Evolutionary conservation across 192 early-diverging fungal genomes (phyloP).

Genomic region (Jimgerdemannia lactiflua): DNA sequence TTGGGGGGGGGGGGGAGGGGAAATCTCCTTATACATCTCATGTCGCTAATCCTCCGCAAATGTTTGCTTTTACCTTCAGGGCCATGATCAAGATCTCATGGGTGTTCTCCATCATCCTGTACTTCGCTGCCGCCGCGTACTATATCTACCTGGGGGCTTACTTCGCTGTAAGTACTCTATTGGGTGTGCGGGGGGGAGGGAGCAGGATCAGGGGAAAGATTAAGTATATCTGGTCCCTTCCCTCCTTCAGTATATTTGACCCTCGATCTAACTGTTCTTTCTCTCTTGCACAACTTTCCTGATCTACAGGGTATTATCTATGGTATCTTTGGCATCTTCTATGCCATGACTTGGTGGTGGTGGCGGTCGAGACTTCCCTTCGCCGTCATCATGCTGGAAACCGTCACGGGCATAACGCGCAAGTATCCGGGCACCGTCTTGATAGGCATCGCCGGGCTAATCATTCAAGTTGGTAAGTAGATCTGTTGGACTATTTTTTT

Average conservation of each 20-base stretch:
- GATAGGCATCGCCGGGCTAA: slow-evolving; percentile 69
- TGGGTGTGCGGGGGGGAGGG: background rate
- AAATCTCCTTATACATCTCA: background rate
- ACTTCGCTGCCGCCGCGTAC: slow-evolving; percentile 43
- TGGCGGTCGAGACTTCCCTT: slow-evolving; percentile 51
- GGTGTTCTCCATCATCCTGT: slow-evolving; percentile 34
- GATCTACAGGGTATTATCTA: slow-evolving; percentile 24
- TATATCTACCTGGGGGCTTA: slow-evolving; percentile 37
- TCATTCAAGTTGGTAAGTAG: slow-evolving; percentile 44
- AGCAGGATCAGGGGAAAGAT: too few relatives aligned
- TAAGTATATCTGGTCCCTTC: too few relatives aligned
- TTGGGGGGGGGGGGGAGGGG: background rate
- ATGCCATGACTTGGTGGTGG: slow-evolving; percentile 34
- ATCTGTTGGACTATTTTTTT: background rate
- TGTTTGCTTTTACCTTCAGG: slow-evolving; percentile 11
- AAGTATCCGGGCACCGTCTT: slow-evolving; percentile 80
- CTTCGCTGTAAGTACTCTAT: slow-evolving; percentile 24
- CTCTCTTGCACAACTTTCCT: background rate
- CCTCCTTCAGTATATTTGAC: too few relatives aligned
- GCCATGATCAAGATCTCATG: slow-evolving; percentile 41
- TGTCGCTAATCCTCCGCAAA: too few relatives aligned
- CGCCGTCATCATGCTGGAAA: slow-evolving; percentile 69
- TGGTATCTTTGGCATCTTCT: slow-evolving; percentile 38
- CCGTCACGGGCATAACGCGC: slow-evolving; percentile 72
- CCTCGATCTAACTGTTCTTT: background rate